Evolutionary conservation across 2,329 filamentous ascomycete genomes (phyloP).

Genomic region (Aspergillus melleus): DNA sequence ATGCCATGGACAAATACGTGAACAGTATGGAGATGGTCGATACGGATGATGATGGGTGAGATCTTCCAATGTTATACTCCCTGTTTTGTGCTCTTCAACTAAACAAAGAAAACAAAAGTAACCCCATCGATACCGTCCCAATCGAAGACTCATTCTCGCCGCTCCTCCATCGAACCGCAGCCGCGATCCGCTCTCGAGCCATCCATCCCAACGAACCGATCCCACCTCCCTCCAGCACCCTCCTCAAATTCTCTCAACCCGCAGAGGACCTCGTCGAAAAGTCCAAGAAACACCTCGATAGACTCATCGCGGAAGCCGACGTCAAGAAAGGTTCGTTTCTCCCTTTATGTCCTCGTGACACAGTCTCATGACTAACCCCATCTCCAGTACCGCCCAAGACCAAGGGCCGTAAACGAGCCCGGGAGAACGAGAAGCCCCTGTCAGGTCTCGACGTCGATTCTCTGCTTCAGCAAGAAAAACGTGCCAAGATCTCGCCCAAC

Average conservation of each 20-base stretch:
- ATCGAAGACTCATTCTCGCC: slow-evolving; percentile 84
- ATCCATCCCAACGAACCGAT: slow-evolving; percentile 68
- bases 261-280: slow-evolving; percentile 65
- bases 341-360: neutral
- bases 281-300: slow-evolving; percentile 59
- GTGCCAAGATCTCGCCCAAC: slow-evolving; percentile 57
- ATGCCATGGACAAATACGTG: slow-evolving; percentile 88
- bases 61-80: neutral
- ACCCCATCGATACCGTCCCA: slow-evolving; percentile 67
- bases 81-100: neutral
- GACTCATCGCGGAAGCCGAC: slow-evolving; percentile 67
- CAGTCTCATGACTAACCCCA: slow-evolving; percentile 22
- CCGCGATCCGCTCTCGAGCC: slow-evolving; percentile 80
- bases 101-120: slow-evolving; percentile 32
- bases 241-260: slow-evolving; percentile 72
- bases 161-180: slow-evolving; percentile 81
- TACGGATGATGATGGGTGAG: slow-evolving; percentile 72
- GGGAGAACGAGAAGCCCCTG: slow-evolving; percentile 74
- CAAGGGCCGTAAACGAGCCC: slow-evolving; percentile 68
- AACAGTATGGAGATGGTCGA: slow-evolving; percentile 85
- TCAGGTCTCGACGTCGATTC: slow-evolving; percentile 86
- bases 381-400: slow-evolving; percentile 74
- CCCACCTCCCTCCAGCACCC: slow-evolving; percentile 60
- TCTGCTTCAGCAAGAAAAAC: slow-evolving; percentile 65
- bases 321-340: slow-evolving; percentile 71